A percentile compares a stretch with the other conserved stretches of the same genome.
phyloP scores from a whole-genome alignment of 163 green algal species.

The Prototheca cutis region DNA sequence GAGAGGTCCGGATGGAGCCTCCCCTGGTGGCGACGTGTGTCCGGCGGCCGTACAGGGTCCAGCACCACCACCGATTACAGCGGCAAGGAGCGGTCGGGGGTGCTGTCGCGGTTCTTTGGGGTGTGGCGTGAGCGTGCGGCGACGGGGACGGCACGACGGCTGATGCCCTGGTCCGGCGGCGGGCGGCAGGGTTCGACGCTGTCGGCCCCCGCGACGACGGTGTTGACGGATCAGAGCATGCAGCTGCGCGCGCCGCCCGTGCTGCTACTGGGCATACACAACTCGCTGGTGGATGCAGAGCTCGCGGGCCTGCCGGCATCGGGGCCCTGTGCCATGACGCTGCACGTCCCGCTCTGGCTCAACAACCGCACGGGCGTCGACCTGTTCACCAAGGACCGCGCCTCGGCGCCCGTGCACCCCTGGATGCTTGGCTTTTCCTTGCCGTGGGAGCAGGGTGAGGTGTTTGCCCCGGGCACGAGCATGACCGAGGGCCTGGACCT shows the following conservation, averaged over 20 bases:
- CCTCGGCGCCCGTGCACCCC: constrained; percentile 12
- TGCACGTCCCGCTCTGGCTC: constrained; percentile 67
- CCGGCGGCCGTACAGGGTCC: too few relatives aligned
- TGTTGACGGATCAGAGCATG: too few relatives aligned
- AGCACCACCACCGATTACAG: too few relatives aligned
- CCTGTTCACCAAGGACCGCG: constrained; percentile 54
- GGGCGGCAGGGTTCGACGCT: not conserved
- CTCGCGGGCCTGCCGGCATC: not conserved
- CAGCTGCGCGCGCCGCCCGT: constrained; percentile 22
- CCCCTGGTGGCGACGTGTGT: too few relatives aligned
- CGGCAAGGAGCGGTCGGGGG: too few relatives aligned
- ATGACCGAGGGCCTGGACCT: constrained; percentile 12
- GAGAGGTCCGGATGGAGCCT: too few relatives aligned
- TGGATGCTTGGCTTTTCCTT: constrained; percentile 23
- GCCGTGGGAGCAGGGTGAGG: constrained; percentile 32
- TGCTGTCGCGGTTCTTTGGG: not conserved
- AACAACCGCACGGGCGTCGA: constrained; percentile 76
- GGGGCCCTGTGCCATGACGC: constrained; percentile 33
- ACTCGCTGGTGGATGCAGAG: constrained; percentile 22
- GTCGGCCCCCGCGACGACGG: not conserved
- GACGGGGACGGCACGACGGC: not conserved
- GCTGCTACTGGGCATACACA: constrained; percentile 39
- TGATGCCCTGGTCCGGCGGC: not conserved
- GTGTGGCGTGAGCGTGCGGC: not conserved
- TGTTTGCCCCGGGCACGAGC: constrained; percentile 28